Evolutionary conservation across 1,284 basidiomycete genomes (phyloP), one percentile per base, ranked within the genome.

Genomic region (Trichosporon asahii): DNA sequence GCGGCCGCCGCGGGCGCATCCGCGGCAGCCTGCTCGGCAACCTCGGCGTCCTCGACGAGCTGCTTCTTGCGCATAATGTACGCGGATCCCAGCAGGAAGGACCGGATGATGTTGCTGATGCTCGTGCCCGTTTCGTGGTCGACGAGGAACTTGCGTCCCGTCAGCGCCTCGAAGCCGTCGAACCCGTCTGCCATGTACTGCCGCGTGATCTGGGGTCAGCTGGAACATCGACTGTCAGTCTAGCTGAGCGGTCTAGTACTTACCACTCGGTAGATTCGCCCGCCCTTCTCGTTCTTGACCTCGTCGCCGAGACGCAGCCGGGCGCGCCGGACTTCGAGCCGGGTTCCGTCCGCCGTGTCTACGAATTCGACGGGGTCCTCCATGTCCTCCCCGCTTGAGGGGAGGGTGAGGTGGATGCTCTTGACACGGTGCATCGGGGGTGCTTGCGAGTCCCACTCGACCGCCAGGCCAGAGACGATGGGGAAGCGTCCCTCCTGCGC

Each of bases 401-500:
- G 78, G 23, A 73, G 74, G 35, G 78, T 77, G n/a, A 91, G 84
- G 87, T 91, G 90, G 27, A 95, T 85, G 0, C 89, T 90, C 31
- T 89, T 82, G 9, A 95, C 87, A 25, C 93, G 89, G 65, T 89
- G 84, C n/a, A 90, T 89, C 0, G 91, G 86, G 1, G 88, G 87
- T 31, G 70, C 70, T 12, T 71, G 86, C 49, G 93, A 94, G 80
- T 97, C 94, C 94, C 94, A 96, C 23, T 89, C 87, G 4, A 95
- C 90, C 4, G 89, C 89, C 69, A 96, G 87, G n/a, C 94, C 94
- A 15, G 93, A 90, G 33, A 96, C 85, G 25, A 94, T 87, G 0
- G 94, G 94, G 81, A 97, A 97, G 3, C 94, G 91, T 14, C 93
- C 94, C 86, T 96, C 94, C 83, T 95, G 94, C 21, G 92, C 90